Evolutionary conservation across 2,329 filamentous ascomycete species (phyloP), one percentile per base, ranked within the genome.

Genomic region (Aspergillus pseudoterreus): DNA sequence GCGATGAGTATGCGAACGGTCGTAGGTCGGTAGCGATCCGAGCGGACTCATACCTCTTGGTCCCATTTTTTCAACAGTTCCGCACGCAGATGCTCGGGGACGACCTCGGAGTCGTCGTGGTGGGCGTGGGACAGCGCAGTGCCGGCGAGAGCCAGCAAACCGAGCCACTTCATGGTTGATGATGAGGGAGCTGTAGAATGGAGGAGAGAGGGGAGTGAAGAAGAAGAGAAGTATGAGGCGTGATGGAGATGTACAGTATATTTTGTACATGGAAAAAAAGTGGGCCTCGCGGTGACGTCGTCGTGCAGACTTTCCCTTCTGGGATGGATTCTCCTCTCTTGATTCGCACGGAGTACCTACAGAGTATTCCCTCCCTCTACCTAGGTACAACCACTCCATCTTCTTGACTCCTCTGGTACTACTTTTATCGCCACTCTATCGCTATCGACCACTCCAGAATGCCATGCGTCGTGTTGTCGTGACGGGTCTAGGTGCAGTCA

Each of bases 401-500:
- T 45, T 57, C 55, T 60, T 47, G 22, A 6, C 6, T 6, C 22
- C 2, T 22, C 4, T 6, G 22, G 22, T 22, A 22, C 22, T 22
- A 22, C 22, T 22, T 22, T 6, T 22, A 30, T 30, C 10, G 27
- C 27, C 27, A 30, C 27, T 22, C 22, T 30, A 30, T 30, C 27
- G 27, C 4, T 11, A 30, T 22, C 22, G 22, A 5, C 33, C 38
- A 11, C 39, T 52, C 49, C 56, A 58, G 52, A 42, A 61, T 61
- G 56, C 57, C 52, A 74, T 76, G 74, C 73, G 74, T 62, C 84
- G 88, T 62, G 89, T 94, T 62, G 90, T 92, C 63, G 85, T 94
- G 67, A 94, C 90, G 48, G 89, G 90, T 65, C 78, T 94, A 45
- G 89, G 90, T 56, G 88, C 87, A 67, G 81, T 94, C 62, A 90